Evolutionary conservation across 345 rosid genomes (phyloP).

Genomic region (Salix suchowensis): DNA sequence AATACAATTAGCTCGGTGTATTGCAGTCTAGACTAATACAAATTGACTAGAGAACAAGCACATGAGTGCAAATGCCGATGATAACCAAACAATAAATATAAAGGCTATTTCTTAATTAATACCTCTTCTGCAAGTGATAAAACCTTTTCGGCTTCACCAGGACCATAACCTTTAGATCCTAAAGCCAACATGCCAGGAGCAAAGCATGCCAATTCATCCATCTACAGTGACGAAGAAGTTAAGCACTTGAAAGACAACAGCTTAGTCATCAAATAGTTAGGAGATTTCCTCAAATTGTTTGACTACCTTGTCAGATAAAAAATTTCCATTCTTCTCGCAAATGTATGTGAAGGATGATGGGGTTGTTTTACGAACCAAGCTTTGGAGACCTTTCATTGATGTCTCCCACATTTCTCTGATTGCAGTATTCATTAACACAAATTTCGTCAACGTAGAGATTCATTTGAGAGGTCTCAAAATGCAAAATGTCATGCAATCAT

Average conservation of each 20-base stretch:
- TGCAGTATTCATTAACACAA: neutral
- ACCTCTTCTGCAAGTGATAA: conserved; percentile 94
- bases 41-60: neutral
- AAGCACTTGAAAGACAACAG: neutral
- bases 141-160: conserved; percentile 60
- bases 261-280: neutral
- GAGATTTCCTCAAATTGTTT: neutral
- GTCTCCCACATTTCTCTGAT: conserved; percentile 96
- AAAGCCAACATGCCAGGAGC: conserved; percentile 98
- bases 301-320: conserved; percentile 63
- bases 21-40: neutral
- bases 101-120: neutral
- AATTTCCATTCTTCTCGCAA: conserved; percentile 78
- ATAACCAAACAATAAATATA: neutral
- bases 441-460: neutral
- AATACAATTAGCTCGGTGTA: neutral
- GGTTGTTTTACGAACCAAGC: conserved; percentile 71
- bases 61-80: neutral
- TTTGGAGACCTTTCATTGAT: conserved; percentile 87
- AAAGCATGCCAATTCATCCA: conserved; percentile 99
- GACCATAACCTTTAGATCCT: conserved; percentile 79
- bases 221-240: conserved; percentile 36
- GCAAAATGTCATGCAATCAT: neutral
- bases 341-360: conserved; percentile 86
- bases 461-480: neutral